A percentile compares a stretch with the other conserved stretches of the same genome.
These are phyloP conservation scores for Alternaria gansuensis DNA, from an alignment of 2,329 filamentous ascomycete genomes.

Conservation along the genomic window DNA sequence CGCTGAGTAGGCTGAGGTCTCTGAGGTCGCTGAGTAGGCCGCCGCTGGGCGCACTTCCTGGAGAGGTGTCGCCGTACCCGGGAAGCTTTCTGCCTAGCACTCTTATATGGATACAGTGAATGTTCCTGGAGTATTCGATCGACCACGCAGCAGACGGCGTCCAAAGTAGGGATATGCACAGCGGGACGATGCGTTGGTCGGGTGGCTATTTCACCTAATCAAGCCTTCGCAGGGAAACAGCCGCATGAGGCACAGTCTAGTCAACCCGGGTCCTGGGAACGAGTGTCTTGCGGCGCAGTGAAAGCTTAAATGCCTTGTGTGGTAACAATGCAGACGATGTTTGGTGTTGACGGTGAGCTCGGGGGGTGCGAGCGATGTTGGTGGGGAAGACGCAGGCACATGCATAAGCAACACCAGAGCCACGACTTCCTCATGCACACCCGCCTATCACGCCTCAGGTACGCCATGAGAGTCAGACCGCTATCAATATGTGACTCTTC, in stretches of 20 bases:
- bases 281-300: conserved; percentile 15
- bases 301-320: conserved; percentile 10
- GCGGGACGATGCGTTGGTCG: conserved; percentile 20
- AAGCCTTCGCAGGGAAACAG: conserved; percentile 10
- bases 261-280: conserved; percentile 11
- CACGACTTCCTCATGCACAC: conserved; percentile 15
- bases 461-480: conserved; percentile 28
- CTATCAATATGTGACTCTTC: conserved; percentile 18
- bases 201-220: conserved; percentile 17
- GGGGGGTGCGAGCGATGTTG: conserved; percentile 10
- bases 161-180: conserved; percentile 13
- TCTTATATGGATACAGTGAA: conserved; percentile 1
- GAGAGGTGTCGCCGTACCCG: conserved; percentile 23
- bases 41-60: conserved; percentile 29
- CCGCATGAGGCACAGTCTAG: conserved; percentile 19
- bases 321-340: conserved; percentile 6
- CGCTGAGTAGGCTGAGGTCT: conserved; percentile 13
- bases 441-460: conserved; percentile 20
- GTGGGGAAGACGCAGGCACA: conserved; percentile 26
- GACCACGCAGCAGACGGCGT: conserved; percentile 14
- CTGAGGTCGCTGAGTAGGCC: conserved; percentile 12
- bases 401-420: conserved; percentile 27
- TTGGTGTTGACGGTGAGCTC: conserved; percentile 15
- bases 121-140: conserved; percentile 3
- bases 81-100: background rate